Conservation (phyloP, 306 rosid genomes). For the Acacia acuminata region DNA sequence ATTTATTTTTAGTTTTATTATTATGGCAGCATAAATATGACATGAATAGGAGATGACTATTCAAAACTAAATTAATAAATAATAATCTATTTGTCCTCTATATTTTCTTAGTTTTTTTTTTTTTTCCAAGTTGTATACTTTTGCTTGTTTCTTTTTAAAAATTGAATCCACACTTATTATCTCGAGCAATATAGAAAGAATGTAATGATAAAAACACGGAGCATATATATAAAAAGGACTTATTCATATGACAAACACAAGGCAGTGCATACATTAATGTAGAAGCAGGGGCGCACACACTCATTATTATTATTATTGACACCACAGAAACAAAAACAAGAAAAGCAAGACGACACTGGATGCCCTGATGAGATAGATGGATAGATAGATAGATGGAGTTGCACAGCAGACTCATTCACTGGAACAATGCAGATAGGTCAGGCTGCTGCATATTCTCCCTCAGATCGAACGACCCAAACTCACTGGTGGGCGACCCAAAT, state of each 20-base stretch:
- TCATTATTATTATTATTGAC: not conserved
- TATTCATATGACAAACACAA: constrained; percentile 40
- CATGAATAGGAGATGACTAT: not conserved
- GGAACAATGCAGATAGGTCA: constrained; percentile 59
- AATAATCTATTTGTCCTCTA: not conserved
- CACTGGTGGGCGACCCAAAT: constrained; percentile 56
- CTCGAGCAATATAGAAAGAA: not conserved
- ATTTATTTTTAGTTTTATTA: too few species aligned
- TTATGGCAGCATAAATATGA: not conserved
- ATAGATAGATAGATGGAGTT: too few species aligned
- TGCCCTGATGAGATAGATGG: too few species aligned
- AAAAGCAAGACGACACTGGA: too few species aligned
- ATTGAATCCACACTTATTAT: not conserved
- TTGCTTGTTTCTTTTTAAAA: too few species aligned
- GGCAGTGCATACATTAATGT: not conserved
- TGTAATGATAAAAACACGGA: not conserved
- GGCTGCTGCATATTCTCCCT: constrained; percentile 50
- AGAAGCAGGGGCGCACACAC: not conserved
- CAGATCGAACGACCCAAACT: constrained; percentile 52
- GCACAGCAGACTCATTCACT: constrained; percentile 23
- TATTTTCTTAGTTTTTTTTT: not conserved
- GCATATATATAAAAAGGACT: not conserved
- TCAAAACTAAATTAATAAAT: too few species aligned
- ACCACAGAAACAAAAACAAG: not conserved
- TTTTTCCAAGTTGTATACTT: not conserved